phyloP scores from a whole-genome alignment of 495 filamentous ascomycete genomes.

The Penicillium paxilli region DNA sequence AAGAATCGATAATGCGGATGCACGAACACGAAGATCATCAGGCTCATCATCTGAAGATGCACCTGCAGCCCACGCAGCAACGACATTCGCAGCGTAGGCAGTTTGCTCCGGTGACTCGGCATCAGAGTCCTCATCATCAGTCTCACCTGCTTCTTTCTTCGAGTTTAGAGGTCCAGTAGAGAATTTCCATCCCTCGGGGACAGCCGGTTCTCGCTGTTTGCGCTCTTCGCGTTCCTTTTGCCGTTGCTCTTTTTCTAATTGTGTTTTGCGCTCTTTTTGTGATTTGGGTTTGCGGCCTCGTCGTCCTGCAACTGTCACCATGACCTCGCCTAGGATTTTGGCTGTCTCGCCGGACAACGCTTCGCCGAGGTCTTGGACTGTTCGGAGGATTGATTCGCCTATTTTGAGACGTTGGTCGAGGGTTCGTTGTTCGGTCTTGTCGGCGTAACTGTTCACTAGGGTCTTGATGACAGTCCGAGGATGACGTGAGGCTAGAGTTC shows the following conservation, averaged over 20 bases:
- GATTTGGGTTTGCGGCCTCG: conserved; percentile 55
- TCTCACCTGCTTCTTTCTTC: conserved; percentile 42
- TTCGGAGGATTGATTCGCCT: conserved; percentile 70
- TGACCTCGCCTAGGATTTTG: conserved; percentile 56
- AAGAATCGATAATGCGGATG: conserved; percentile 76
- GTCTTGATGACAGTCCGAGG: conserved; percentile 64
- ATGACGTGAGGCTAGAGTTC: conserved; percentile 63
- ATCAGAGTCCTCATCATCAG: conserved; percentile 38
- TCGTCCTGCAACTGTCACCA: conserved; percentile 67
- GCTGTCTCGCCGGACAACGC: conserved; percentile 60
- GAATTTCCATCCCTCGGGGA: conserved; percentile 36
- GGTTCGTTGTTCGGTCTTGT: conserved; percentile 54
- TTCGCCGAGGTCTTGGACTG: conserved; percentile 64
- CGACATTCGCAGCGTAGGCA: conserved; percentile 60
- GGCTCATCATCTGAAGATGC: conserved; percentile 49
- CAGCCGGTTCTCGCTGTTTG: conserved; percentile 23
- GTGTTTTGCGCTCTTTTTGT: conserved; percentile 51
- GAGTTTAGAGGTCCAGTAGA: conserved; percentile 16
- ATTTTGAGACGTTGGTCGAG: conserved; percentile 71
- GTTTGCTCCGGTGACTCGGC: conserved; percentile 48
- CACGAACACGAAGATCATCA: conserved; percentile 76
- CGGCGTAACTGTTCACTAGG: conserved; percentile 69
- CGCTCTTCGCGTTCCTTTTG: conserved; percentile 45
- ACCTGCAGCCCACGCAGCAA: conserved; percentile 72
- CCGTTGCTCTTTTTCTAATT: conserved; percentile 47